Base-by-base conservation (phyloP, 805 yeast species). In the Yamadazyma olivae region DNA sequence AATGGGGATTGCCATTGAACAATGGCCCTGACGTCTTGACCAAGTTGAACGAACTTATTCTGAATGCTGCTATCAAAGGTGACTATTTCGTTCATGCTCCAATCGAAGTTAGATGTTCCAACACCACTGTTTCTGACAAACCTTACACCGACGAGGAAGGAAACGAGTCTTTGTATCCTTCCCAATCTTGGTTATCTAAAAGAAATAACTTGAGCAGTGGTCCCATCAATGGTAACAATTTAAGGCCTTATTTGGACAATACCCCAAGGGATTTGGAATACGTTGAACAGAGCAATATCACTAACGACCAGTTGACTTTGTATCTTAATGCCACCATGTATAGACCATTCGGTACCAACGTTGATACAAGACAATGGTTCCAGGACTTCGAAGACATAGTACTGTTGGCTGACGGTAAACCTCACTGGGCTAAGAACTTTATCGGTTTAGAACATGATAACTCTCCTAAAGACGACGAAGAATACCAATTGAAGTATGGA, bases 401-500 rank as follows among this genome's bases (percentile, higher is more conserved):
- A 71, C 72, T 71, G 33, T 79, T 77, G 18, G 89, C 83, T 19
- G 89, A 84, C 24, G 99, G 99, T 29, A 85, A 81, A 57, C 99
- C 99, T 2, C 99, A 91, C 59, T 91, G 99, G 99, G 99, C 99
- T 13, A 91, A 91, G 69, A 90, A 89, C 60, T 91, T 88, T 58
- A 67, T 85, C 38, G 95, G 95, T 1, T 48, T 64, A 32, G 56
- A 54, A 12, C 44, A 61, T 6, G 49, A 48, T 6, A 57, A 43
- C 30, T 70, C 67, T 31, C 44, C 64, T 2, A 45, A 41, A 7
- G 57, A 44, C 33, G 75, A 71, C 35, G 56, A 66, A 32, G 54
- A 65, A 27, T 67, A 64, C 37, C 72, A 67, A 46, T 38, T 61
- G 33, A 49, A 45, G 10, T 65, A 47, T 44, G 72, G 72, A 2